These are phyloP conservation scores for Dendrobium chrysotoxum DNA, from an alignment of 106 monocot species.

Conservation along the genomic window DNA sequence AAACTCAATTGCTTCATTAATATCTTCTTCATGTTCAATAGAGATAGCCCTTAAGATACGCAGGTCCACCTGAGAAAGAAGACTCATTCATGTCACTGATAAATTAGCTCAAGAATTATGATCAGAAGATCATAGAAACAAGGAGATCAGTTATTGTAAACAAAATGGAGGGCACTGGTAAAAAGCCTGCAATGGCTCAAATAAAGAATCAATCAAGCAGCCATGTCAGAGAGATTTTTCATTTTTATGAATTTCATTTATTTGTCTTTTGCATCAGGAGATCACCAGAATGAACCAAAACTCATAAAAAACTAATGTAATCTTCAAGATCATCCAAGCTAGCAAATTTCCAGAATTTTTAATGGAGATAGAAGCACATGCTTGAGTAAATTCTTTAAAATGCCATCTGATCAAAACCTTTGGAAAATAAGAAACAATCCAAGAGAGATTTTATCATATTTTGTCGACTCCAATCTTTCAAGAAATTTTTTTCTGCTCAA, in stretches of 20 bases:
- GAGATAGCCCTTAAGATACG: slow-evolving; percentile 51
- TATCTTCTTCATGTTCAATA: slow-evolving; percentile 42
- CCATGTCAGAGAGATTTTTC: background rate
- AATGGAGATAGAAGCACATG: background rate
- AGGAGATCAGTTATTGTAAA: background rate
- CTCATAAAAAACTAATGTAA: background rate
- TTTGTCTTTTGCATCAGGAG: background rate
- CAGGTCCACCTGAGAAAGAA: slow-evolving; percentile 37
- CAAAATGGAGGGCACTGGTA: background rate
- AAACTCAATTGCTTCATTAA: slow-evolving; percentile 52
- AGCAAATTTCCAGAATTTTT: background rate
- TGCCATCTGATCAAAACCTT: background rate
- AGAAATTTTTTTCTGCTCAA: background rate
- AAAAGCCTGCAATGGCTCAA: background rate
- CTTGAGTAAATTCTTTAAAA: background rate
- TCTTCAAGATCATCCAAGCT: background rate
- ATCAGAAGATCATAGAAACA: background rate
- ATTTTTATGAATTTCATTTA: background rate
- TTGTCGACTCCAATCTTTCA: background rate
- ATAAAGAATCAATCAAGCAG: background rate
- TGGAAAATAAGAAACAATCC: background rate
- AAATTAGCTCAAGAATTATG: background rate
- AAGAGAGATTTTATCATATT: background rate
- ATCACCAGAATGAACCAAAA: background rate
- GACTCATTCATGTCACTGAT: background rate